Evolutionary conservation across 75 land plant species (phyloP).

Genomic region (Gnetum montanum): DNA sequence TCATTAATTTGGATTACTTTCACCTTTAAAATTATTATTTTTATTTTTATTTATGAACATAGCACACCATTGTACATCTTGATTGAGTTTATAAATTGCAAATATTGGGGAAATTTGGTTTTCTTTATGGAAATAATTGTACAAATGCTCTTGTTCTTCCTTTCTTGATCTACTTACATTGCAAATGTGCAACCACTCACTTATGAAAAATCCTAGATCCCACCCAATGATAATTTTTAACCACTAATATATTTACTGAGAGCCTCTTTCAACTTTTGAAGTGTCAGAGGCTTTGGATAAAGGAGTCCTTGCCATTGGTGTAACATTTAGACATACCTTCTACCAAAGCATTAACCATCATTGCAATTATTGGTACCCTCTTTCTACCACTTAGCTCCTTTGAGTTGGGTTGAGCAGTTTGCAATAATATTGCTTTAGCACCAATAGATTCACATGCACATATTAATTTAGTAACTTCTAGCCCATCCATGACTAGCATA

Average conservation of each 20-base stretch:
- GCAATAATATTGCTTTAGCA: conserved; percentile 18
- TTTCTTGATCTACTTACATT: no score
- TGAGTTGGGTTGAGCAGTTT: conserved; percentile 1
- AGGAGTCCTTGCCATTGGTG: conserved; percentile 80
- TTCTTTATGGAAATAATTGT: no score
- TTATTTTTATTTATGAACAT: no score
- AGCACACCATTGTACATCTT: no score
- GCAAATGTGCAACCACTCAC: no score
- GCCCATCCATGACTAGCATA: conserved; percentile 94
- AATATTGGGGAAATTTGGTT: no score
- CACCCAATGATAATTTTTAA: conserved; percentile 12
- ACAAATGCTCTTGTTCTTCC: no score
- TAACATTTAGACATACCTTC: conserved; percentile 65
- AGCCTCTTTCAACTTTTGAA: conserved; percentile 53
- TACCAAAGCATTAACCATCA: conserved; percentile 74
- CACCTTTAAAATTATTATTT: no score
- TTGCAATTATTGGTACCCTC: conserved; percentile 47
- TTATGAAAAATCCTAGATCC: no score
- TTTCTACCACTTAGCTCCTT: conserved; percentile 1
- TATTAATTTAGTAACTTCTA: conserved; percentile 64
- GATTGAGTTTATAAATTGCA: no score
- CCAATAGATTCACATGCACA: conserved; percentile 65
- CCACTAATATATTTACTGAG: conserved; percentile 38
- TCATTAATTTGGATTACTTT: no score
- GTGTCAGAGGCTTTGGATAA: conserved; percentile 72